Base-by-base conservation (phyloP, 129 eudicot genomes). In the Helichrysum umbraculigerum region DNA sequence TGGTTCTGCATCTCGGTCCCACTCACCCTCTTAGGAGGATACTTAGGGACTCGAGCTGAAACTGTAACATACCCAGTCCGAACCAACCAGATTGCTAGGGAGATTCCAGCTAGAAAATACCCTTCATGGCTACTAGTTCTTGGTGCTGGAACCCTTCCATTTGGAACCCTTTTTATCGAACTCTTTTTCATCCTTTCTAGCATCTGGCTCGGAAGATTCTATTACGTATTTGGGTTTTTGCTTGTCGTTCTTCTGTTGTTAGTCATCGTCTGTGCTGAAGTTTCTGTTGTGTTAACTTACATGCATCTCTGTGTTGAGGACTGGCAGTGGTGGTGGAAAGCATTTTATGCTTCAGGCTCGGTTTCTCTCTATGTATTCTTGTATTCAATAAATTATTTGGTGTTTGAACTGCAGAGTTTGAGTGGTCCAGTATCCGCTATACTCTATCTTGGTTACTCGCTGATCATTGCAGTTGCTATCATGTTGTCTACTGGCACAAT, bases 111-210 rank as follows among this genome's bases (percentile, higher is more conserved):
- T 19, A 79, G 92, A 74, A 85, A 80, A 72, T 87, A 85, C 79
- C 89, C 92, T 8, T 87, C 92, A 61, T 87, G 92, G 92, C 89
- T 87, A 21, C 89, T 87, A 16, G 87, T 87, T 80, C 87, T 87
- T 72, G 89, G 92, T 77, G 92, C 92, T 30, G 92, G 92, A n/a
- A 85, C 92, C 58, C 89, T 87, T 47, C 92, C 92, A 17, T 87
- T 87, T 71, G 92, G 92, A 75, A 87, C 92, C 77, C 86, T 87
- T 1, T 87, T 87, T 33, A 87, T 87, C 30, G 89, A 87, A 58
- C 87, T 87, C 20, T 87, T 87, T 79, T 85, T 85, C 84, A 87
- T 87, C 65, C 92, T 85, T 22, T 82, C 92, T 19, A 87, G 92
- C 78, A 87, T 87, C 71, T 67, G 71, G 51, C 71, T 67, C 16